Conservation (phyloP, 306 rosid species). For the Senna siamea region DNA sequence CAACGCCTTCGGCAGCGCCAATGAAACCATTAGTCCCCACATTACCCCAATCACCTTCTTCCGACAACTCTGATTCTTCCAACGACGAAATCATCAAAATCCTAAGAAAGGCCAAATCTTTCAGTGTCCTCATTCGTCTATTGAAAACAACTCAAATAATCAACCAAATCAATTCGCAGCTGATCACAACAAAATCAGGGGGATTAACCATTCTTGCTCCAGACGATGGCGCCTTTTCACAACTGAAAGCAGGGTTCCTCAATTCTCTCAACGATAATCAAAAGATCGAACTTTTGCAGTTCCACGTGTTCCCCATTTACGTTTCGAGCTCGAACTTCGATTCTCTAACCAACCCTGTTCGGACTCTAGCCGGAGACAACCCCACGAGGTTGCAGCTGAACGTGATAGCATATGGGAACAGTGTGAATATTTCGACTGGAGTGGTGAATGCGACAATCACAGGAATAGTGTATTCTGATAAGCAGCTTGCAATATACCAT, state of each 20-base stretch:
- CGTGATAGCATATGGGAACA: constrained; percentile 52
- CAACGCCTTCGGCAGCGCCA: constrained; percentile 30
- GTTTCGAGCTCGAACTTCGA: constrained; percentile 39
- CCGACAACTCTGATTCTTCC: constrained; percentile 32
- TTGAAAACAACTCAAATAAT: constrained; percentile 48
- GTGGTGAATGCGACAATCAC: constrained; percentile 57
- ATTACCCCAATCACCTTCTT: constrained; percentile 40
- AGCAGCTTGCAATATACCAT: constrained; percentile 58
- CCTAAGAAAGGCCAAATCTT: constrained; percentile 45
- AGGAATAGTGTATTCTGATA: constrained; percentile 54
- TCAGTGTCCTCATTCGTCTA: constrained; percentile 41
- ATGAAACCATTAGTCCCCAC: constrained; percentile 40
- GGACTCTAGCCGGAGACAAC: constrained; percentile 36
- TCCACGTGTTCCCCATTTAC: constrained; percentile 37
- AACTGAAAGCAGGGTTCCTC: constrained; percentile 40
- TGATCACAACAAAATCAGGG: constrained; percentile 44
- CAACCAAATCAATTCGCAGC: constrained; percentile 50
- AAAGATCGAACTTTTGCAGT: constrained; percentile 41
- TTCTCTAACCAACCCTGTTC: constrained; percentile 43
- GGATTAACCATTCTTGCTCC: constrained; percentile 46
- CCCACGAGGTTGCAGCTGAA: constrained; percentile 45
- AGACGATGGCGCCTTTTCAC: constrained; percentile 35
- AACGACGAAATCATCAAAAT: constrained; percentile 42
- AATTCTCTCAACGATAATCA: constrained; percentile 33
- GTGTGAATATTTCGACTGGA: constrained; percentile 65